These are phyloP conservation scores for Luvunga scandens DNA, from an alignment of 345 rosid genomes.

Conservation along the genomic window DNA sequence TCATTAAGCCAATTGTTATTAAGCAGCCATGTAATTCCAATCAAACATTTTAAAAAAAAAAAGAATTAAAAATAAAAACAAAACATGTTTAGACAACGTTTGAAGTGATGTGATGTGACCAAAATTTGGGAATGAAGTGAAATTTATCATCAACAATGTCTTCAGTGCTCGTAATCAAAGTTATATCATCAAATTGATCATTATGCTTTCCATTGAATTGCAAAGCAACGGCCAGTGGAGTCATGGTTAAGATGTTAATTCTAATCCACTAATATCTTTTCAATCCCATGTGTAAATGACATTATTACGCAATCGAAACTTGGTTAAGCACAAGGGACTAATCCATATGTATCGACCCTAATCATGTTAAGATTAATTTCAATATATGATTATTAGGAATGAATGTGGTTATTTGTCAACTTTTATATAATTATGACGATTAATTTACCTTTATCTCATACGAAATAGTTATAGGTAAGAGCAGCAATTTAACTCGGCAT, in stretches of 20 bases:
- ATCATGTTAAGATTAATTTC: neutral
- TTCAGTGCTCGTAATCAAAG: conserved; percentile 9
- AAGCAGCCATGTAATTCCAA: too few species aligned
- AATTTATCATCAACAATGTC: neutral
- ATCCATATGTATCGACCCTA: neutral
- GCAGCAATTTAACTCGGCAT: too few species aligned
- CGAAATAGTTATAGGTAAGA: too few species aligned
- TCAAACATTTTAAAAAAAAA: too few species aligned
- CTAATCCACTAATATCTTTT: conserved; percentile 4
- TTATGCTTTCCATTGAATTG: conserved; percentile 9
- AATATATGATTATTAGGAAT: too few species aligned
- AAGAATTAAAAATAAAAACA: too few species aligned
- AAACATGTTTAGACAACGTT: conserved; percentile 1
- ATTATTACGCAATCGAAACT: neutral
- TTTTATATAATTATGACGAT: too few species aligned
- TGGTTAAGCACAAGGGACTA: neutral
- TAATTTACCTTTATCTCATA: too few species aligned
- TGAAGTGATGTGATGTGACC: neutral
- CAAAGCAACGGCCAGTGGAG: neutral
- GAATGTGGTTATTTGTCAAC: too few species aligned
- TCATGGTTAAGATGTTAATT: neutral
- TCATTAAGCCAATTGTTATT: too few species aligned
- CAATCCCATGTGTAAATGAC: neutral
- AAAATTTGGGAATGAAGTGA: neutral
- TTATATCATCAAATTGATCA: neutral